phyloP scores from a whole-genome alignment of 2,329 filamentous ascomycete species.

The Metarhizium sp. region DNA sequence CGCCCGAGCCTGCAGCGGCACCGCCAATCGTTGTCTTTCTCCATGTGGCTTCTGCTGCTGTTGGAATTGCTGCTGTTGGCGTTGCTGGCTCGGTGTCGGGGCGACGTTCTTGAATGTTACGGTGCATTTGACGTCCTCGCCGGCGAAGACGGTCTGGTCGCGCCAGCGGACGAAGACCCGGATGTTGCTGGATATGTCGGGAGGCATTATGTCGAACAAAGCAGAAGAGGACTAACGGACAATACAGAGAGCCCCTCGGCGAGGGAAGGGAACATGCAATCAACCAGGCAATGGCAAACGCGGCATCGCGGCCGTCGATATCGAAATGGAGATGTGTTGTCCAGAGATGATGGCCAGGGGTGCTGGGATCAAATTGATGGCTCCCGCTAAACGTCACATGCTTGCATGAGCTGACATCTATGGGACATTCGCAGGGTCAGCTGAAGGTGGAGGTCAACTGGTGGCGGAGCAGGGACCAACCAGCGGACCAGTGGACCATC shows the following conservation, averaged over 20 bases:
- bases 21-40: slow-evolving; percentile 29
- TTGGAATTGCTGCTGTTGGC: slow-evolving; percentile 11
- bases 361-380: background rate
- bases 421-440: too few relatives aligned
- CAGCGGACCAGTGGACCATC: too few relatives aligned
- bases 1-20: slow-evolving; percentile 32
- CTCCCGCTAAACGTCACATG: too few relatives aligned
- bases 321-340: slow-evolving; percentile 2
- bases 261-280: slow-evolving; percentile 17
- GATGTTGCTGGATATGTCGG: slow-evolving; percentile 57
- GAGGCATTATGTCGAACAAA: slow-evolving; percentile 29
- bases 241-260: slow-evolving; percentile 17
- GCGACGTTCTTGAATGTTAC: slow-evolving; percentile 92
- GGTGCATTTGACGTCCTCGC: slow-evolving; percentile 89
- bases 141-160: slow-evolving; percentile 89
- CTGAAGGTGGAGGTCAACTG: too few relatives aligned
- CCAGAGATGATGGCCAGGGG: background rate
- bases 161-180: slow-evolving; percentile 94
- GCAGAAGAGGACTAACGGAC: slow-evolving; percentile 11
- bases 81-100: slow-evolving; percentile 27
- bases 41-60: slow-evolving; percentile 14
- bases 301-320: slow-evolving; percentile 19
- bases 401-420: too few relatives aligned
- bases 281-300: slow-evolving; percentile 16
- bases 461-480: too few relatives aligned